Conservation (phyloP, 345 rosid genomes). For the Lepidium africanum region DNA sequence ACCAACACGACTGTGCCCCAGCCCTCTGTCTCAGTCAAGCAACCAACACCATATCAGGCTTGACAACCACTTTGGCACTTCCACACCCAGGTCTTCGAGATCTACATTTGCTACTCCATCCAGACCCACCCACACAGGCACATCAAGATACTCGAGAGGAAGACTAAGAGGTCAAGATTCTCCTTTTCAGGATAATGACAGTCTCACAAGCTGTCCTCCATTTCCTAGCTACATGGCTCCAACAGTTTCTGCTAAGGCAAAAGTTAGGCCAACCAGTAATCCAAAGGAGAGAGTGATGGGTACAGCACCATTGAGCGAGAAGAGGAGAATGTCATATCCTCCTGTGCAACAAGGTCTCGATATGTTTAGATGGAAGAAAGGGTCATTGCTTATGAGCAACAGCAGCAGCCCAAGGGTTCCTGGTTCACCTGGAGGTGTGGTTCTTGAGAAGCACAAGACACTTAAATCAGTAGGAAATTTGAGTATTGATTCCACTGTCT, state of each 20-base stretch:
- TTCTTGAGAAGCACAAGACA: slow-evolving; percentile 38
- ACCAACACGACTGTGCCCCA: slow-evolving; percentile 45
- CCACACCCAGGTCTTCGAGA: slow-evolving; percentile 43
- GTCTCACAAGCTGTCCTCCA: slow-evolving; percentile 92
- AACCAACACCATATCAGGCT: slow-evolving; percentile 23
- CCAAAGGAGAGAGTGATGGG: slow-evolving; percentile 69
- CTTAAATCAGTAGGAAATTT: slow-evolving; percentile 54
- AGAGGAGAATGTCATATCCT: slow-evolving; percentile 74
- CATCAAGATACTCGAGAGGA: slow-evolving; percentile 60
- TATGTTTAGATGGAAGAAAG: slow-evolving; percentile 64
- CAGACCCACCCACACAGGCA: slow-evolving; percentile 38
- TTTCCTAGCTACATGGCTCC: slow-evolving; percentile 94
- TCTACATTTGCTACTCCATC: slow-evolving; percentile 45
- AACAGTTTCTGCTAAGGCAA: slow-evolving; percentile 81
- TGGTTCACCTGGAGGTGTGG: slow-evolving; percentile 43
- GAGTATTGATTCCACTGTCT: slow-evolving; percentile 73
- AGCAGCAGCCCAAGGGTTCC: slow-evolving; percentile 9
- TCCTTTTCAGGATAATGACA: slow-evolving; percentile 78
- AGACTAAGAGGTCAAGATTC: slow-evolving; percentile 51
- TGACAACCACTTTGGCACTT: slow-evolving; percentile 33
- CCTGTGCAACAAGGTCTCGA: slow-evolving; percentile 40
- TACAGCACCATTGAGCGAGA: slow-evolving; percentile 56
- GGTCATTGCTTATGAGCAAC: slow-evolving; percentile 29
- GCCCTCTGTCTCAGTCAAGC: slow-evolving; percentile 56
- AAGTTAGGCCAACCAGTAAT: slow-evolving; percentile 65